phyloP scores from a whole-genome alignment of 257 asterid species.

The Solanum ossicruentum region DNA sequence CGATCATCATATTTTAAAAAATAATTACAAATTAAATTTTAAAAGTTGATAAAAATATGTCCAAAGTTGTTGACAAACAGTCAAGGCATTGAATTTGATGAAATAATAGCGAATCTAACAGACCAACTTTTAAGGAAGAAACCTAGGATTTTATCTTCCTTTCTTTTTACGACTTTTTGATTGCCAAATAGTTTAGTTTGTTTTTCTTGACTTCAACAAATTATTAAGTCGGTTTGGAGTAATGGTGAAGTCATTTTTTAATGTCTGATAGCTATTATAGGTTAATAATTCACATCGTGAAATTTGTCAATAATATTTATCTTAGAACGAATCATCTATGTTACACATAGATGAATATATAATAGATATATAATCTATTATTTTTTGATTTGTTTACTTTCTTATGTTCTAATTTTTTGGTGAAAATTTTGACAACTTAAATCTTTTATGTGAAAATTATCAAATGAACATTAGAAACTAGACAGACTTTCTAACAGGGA shows the following conservation, averaged over 20 bases:
- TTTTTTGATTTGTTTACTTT: background rate
- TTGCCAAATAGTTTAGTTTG: background rate
- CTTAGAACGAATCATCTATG: rapidly evolving
- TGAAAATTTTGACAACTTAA: background rate
- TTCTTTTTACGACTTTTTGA: background rate
- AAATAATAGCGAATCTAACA: background rate
- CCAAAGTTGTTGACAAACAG: background rate
- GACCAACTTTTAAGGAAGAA: background rate
- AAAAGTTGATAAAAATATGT: background rate
- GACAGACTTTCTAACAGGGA: background rate
- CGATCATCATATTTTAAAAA: background rate
- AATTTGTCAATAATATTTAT: background rate
- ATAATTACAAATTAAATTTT: background rate
- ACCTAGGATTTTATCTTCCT: background rate
- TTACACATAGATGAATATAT: background rate
- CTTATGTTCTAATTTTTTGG: background rate
- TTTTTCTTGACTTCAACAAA: background rate
- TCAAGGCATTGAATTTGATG: background rate
- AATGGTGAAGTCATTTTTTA: background rate
- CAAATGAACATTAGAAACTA: background rate
- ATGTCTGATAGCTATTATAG: background rate
- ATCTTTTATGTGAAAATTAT: background rate
- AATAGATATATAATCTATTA: background rate
- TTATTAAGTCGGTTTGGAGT: background rate
- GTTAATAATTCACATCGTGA: background rate